Percentiles rank a stretch among this genome's conserved stretches.
Evolutionary conservation across 345 rosid species (phyloP).

Genomic region (Corchorus capsularis): DNA sequence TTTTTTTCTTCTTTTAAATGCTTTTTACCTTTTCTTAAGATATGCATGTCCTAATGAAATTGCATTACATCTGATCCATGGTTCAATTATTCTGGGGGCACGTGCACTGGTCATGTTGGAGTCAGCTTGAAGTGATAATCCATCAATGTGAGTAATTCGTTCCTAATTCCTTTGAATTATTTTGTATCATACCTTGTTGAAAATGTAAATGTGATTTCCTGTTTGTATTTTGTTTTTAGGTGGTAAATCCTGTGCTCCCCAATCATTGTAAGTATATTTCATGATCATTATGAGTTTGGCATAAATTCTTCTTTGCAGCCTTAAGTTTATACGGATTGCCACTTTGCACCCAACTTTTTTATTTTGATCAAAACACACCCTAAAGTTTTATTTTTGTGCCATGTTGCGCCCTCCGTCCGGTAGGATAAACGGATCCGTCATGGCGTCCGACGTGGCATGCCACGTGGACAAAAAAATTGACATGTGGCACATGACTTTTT

Average conservation of each 20-base stretch:
- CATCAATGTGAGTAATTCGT: constrained; percentile 40
- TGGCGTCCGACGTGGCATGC: too few relatives aligned
- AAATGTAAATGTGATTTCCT: constrained; percentile 10
- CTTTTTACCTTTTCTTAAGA: constrained; percentile 9
- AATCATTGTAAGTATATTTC: constrained; percentile 45
- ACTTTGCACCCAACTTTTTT: too few relatives aligned
- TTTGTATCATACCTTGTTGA: constrained; percentile 6
- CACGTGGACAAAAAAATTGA: too few relatives aligned
- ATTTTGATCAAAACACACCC: too few relatives aligned
- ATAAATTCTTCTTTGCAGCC: too few relatives aligned
- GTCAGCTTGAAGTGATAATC: constrained; percentile 33
- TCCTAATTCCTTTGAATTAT: background rate
- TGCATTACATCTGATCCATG: constrained; percentile 69
- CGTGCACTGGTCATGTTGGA: constrained; percentile 43
- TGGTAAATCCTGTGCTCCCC: constrained; percentile 29
- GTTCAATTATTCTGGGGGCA: constrained; percentile 53
- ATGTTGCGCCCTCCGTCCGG: too few relatives aligned
- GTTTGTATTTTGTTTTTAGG: constrained; percentile 34
- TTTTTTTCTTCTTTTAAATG: background rate
- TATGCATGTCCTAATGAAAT: constrained; percentile 40
- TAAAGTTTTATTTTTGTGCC: too few relatives aligned
- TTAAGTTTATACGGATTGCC: too few relatives aligned
- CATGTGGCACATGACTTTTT: too few relatives aligned
- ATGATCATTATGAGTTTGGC: constrained; percentile 8
- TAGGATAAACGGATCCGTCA: too few relatives aligned